A percentile compares a stretch with the other conserved stretches of the same genome.
Evolutionary conservation across 371 early-diverging fungal species (phyloP).

Genomic region (Apophysomyces ossiformis): DNA sequence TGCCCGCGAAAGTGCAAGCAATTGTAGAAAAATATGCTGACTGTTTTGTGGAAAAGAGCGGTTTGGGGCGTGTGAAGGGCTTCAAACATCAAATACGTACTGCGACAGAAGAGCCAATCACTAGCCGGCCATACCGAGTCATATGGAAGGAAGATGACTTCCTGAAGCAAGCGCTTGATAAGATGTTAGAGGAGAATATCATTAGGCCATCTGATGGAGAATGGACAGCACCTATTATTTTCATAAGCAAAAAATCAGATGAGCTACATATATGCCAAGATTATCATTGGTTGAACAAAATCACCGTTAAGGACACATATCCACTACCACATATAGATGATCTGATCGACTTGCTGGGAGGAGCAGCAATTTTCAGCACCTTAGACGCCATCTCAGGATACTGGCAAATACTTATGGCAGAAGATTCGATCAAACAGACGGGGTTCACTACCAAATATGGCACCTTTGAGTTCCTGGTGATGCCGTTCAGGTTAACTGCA

Average conservation of each 20-base stretch:
- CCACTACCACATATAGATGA: slow-evolving; percentile 44
- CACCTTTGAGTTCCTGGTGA: slow-evolving; percentile 41
- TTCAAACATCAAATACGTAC: too few relatives aligned
- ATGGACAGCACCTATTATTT: slow-evolving; percentile 45
- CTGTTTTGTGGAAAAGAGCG: too few relatives aligned
- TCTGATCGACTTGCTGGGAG: slow-evolving; percentile 26
- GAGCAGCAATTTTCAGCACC: slow-evolving; percentile 28
- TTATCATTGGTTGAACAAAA: slow-evolving; percentile 48
- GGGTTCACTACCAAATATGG: slow-evolving; percentile 34
- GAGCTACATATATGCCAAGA: slow-evolving; percentile 43
- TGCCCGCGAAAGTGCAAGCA: too few relatives aligned
- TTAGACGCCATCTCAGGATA: slow-evolving; percentile 50
- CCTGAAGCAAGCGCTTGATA: slow-evolving; percentile 6
- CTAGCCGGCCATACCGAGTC: slow-evolving; percentile 19
- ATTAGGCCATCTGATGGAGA: slow-evolving; percentile 22
- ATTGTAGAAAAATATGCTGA: too few relatives aligned
- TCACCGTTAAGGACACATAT: slow-evolving; percentile 39
- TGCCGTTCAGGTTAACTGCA: slow-evolving; percentile 29
- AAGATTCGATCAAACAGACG: slow-evolving; percentile 32
- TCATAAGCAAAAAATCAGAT: slow-evolving; percentile 56
- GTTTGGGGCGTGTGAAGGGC: too few relatives aligned
- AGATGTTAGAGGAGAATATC: slow-evolving; percentile 20
- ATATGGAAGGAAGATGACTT: slow-evolving; percentile 20
- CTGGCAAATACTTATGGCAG: slow-evolving; percentile 41
- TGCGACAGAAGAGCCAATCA: background rate